phyloP scores from a whole-genome alignment of 176 grass and related monocot genomes.

The Areca catechu region DNA sequence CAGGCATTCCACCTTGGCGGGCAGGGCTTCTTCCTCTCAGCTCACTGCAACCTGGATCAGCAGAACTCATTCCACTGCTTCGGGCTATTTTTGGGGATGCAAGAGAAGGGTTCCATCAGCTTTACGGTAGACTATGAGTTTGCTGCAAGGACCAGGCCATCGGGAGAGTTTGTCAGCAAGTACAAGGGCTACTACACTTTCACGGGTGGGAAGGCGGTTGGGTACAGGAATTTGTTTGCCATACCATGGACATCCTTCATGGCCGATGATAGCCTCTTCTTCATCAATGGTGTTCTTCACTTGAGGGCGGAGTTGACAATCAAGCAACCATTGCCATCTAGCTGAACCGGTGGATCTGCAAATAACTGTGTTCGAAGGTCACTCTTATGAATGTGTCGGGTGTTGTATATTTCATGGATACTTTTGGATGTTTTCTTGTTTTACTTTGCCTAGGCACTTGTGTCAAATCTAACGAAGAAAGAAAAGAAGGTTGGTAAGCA shows the following conservation, averaged over 20 bases:
- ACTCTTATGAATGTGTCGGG: no score
- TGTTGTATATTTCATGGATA: no score
- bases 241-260: slow-evolving; percentile 67
- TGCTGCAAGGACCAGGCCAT: slow-evolving; percentile 43
- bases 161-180: slow-evolving; percentile 58
- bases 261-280: slow-evolving; percentile 66
- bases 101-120: slow-evolving; percentile 86
- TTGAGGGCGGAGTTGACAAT: slow-evolving; percentile 73
- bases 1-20: slow-evolving; percentile 69
- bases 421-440: no score
- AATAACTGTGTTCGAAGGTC: no score
- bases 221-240: slow-evolving; percentile 63
- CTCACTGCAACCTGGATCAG: slow-evolving; percentile 53
- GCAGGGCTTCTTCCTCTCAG: slow-evolving; percentile 62
- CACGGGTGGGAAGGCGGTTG: slow-evolving; percentile 73
- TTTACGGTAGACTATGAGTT: slow-evolving; percentile 71
- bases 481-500: no score
- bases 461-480: no score
- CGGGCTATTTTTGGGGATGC: slow-evolving; percentile 83
- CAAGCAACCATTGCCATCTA: slow-evolving; percentile 32
- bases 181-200: slow-evolving; percentile 82
- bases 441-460: no score
- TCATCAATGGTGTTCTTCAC: slow-evolving; percentile 60
- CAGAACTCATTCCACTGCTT: slow-evolving; percentile 49
- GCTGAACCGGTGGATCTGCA: no score